Evolutionary conservation across 2,329 filamentous ascomycete species (phyloP).

Genomic region (Penicillium glabrum): DNA sequence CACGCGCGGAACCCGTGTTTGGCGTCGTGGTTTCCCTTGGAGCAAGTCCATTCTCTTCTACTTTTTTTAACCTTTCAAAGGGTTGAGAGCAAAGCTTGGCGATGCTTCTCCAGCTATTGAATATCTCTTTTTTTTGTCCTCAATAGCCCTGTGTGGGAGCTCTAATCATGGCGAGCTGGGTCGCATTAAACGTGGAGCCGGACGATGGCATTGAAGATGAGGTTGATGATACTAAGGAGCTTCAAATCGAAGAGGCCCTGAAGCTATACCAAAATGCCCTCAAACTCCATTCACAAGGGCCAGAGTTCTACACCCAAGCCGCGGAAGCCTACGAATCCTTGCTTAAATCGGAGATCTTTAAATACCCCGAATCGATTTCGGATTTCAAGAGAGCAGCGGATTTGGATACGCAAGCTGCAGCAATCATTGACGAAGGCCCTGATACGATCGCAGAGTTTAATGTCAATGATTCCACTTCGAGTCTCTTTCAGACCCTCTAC

Average conservation of each 20-base stretch:
- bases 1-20: slow-evolving; percentile 18
- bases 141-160: slow-evolving; percentile 12
- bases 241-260: slow-evolving; percentile 94
- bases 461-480: slow-evolving; percentile 71
- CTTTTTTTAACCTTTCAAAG: background rate
- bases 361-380: slow-evolving; percentile 80
- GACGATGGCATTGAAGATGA: slow-evolving; percentile 90
- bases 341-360: slow-evolving; percentile 91
- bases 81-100: slow-evolving; percentile 7
- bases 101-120: slow-evolving; percentile 17
- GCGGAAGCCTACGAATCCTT: slow-evolving; percentile 78
- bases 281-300: slow-evolving; percentile 86
- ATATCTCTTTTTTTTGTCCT: background rate
- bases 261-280: slow-evolving; percentile 91
- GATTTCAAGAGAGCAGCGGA: slow-evolving; percentile 74
- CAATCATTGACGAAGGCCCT: slow-evolving; percentile 14
- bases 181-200: slow-evolving; percentile 89
- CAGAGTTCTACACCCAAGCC: slow-evolving; percentile 72
- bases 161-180: slow-evolving; percentile 62
- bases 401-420: slow-evolving; percentile 37
- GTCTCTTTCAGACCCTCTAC: slow-evolving; percentile 84
- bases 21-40: slow-evolving; percentile 6
- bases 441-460: slow-evolving; percentile 52
- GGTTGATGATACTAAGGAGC: slow-evolving; percentile 90
- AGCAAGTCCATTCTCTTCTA: background rate